Evolutionary conservation across 108 stramenopile species (phyloP), one percentile per base, ranked within the genome.

Genomic region (Skeletonema menzelii): DNA sequence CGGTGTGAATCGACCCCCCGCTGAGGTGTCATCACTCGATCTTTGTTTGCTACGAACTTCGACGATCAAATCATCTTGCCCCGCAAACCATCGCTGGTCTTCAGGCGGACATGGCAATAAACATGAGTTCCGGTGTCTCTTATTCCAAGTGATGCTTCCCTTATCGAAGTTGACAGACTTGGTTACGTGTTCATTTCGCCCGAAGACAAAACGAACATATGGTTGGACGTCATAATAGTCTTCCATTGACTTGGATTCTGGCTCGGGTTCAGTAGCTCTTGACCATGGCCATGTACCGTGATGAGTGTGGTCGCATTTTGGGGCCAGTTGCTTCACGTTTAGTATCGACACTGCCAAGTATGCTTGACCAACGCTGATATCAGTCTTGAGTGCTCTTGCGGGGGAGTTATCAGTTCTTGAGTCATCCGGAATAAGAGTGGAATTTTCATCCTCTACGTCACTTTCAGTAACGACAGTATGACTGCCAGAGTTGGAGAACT

Each of bases 1-100:
- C 17, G n/a, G 6, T 10, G 12, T 34, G 3, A 20, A 15, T 26
- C n/a, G 30, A 37, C 35, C 66, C 10, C 65, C 65, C 31, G 10
- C 47, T 63, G 59, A 27, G 17, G 38, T 26, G 20, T 37, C 40
- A 20, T 40, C 17, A 2, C 31, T 27, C 0, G 14, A 22, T 10
- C 46, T 49, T 42, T 56, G 49, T 53, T 56, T 71, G 37, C 72
- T 71, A 11, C 66, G 59, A n/a, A 79, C 78, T 49, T 79, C 78
- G 26, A 79, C 78, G 12, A 72, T 58, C 55, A 72, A 71, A 63
- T 79, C 78, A 68, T 79, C 78, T 56, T 67, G 78, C 7, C 78
- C 71, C 12, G 70, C 71, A 58, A 72, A 79, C 78, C 78, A 79
- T 17, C 78, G 71, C 32, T 67, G 53, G 8, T 58, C 78, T 37